Evolutionary conservation across 306 rosid species (phyloP).

Genomic region (Inga oerstediana): DNA sequence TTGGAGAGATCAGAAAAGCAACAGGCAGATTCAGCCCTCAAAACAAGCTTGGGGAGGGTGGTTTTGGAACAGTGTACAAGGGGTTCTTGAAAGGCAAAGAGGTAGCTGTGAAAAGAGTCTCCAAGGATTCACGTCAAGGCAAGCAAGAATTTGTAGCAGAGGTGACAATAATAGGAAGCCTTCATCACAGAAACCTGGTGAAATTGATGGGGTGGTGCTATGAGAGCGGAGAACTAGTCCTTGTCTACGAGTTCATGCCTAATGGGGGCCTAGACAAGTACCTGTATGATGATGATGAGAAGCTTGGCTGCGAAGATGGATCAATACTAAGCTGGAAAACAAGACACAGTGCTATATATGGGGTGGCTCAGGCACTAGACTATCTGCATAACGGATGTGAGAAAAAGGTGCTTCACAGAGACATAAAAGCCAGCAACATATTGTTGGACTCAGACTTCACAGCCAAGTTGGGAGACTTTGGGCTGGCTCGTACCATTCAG

Average conservation of each 20-base stretch:
- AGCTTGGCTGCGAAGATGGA: constrained; percentile 10
- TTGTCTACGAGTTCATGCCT: constrained; percentile 89
- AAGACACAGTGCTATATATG: constrained; percentile 52
- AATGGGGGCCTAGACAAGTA: constrained; percentile 72
- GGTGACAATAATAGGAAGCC: constrained; percentile 80
- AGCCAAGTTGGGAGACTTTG: constrained; percentile 75
- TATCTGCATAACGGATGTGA: constrained; percentile 80
- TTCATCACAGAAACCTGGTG: constrained; percentile 75
- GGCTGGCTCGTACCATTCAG: constrained; percentile 66
- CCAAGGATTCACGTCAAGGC: constrained; percentile 72
- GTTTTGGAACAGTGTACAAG: constrained; percentile 78
- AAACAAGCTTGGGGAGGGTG: constrained; percentile 78
- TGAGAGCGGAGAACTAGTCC: constrained; percentile 65
- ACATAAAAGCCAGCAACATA: constrained; percentile 76
- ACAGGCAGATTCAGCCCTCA: constrained; percentile 62
- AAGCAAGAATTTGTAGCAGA: constrained; percentile 83
- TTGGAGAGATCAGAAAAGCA: constrained; percentile 55
- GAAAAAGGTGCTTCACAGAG: constrained; percentile 71
- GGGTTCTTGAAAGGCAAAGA: constrained; percentile 56
- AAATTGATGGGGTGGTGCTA: constrained; percentile 87
- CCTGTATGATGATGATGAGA: constrained; percentile 42
- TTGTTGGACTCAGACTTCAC: constrained; percentile 66
- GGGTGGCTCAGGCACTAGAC: constrained; percentile 73
- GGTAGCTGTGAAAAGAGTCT: constrained; percentile 73
- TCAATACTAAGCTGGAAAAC: constrained; percentile 51